These are phyloP conservation scores for Dissophora ornata DNA, from an alignment of 192 early-diverging fungal genomes.

Conservation along the genomic window DNA sequence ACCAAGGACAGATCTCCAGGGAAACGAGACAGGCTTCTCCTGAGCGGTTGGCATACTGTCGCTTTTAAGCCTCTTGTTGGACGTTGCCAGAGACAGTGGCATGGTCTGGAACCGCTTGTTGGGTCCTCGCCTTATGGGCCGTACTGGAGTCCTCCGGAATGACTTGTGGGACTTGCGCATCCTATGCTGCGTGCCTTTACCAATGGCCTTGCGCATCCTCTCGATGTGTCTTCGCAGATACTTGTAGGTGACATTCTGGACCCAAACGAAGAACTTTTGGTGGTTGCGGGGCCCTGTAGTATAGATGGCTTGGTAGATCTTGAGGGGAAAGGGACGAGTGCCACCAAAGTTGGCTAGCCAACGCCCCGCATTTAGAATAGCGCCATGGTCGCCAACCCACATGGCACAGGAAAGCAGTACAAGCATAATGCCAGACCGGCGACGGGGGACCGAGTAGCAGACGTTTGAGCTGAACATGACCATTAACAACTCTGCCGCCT, in stretches of 20 bases:
- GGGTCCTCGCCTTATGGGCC: background rate
- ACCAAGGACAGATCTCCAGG: background rate
- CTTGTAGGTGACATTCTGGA: constrained; percentile 33
- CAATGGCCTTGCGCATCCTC: constrained; percentile 22
- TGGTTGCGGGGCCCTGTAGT: constrained; percentile 26
- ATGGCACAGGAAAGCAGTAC: constrained; percentile 46
- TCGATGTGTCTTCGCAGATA: constrained; percentile 21
- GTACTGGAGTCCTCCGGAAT: background rate
- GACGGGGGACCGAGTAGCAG: constrained; percentile 31
- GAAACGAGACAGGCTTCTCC: background rate
- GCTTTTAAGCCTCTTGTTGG: constrained; percentile 11
- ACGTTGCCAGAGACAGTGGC: background rate
- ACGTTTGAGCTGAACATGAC: constrained; percentile 40
- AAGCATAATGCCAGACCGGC: constrained; percentile 46
- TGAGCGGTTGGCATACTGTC: background rate
- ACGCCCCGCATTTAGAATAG: constrained; percentile 24
- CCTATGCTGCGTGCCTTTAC: background rate
- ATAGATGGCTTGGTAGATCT: constrained; percentile 21
- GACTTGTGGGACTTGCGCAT: constrained; percentile 7
- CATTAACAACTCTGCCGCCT: constrained; percentile 45
- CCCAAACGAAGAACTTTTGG: constrained; percentile 25
- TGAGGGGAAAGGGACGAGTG: constrained; percentile 22
- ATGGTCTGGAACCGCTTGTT: constrained; percentile 2
- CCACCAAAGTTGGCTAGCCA: constrained; percentile 39
- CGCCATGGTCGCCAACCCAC: constrained; percentile 40